Evolutionary conservation across 176 grass and related monocot species (phyloP).

Genomic region (Musa acuminata): DNA sequence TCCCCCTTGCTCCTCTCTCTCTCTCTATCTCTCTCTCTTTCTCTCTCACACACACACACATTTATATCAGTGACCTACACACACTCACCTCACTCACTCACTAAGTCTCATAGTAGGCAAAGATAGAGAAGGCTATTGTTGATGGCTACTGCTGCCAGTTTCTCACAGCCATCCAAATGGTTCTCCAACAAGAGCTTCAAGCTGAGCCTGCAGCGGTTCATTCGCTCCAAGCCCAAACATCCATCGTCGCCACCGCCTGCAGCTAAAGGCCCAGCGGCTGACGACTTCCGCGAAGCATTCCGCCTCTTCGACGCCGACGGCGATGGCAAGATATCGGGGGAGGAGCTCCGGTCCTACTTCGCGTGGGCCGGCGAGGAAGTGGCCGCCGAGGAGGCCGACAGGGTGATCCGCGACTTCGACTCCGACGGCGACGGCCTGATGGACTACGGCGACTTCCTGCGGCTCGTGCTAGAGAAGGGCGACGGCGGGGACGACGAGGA

Average conservation of each 20-base stretch:
- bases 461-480: background rate
- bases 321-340: constrained; percentile 12
- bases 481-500: background rate
- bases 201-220: background rate
- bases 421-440: constrained; percentile 11
- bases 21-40: background rate
- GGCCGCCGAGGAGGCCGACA: background rate
- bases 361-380: constrained; percentile 12
- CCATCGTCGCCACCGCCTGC: background rate
- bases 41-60: background rate
- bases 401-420: constrained; percentile 9
- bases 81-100: background rate
- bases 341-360: constrained; percentile 12
- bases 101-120: no score
- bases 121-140: background rate
- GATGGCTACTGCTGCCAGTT: background rate
- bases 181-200: constrained; percentile 7
- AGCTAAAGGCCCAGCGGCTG: no score
- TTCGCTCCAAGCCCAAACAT: background rate
- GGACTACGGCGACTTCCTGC: constrained; percentile 16
- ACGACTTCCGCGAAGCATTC: background rate
- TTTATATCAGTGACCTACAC: no score
- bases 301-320: constrained; percentile 3
- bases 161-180: constrained; percentile 1
- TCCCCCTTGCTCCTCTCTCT: background rate